A percentile compares a stretch with the other conserved stretches of the same genome.
These are phyloP conservation scores for Diplocarpon rosae DNA, from an alignment of 2,329 filamentous ascomycete genomes.

Conservation along the genomic window DNA sequence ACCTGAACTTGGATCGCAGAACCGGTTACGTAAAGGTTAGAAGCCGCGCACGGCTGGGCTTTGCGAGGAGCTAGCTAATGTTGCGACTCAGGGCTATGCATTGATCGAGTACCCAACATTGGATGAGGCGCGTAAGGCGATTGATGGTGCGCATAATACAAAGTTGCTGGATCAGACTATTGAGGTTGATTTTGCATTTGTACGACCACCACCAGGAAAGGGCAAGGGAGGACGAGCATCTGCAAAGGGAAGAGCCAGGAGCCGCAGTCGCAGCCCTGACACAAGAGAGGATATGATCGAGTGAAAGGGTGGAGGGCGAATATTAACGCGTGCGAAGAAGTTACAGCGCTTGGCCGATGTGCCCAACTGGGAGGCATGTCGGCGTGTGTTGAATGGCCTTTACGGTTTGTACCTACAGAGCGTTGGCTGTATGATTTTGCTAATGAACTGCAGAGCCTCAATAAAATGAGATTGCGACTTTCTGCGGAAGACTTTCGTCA, in stretches of 20 bases:
- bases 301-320: not conserved
- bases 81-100: slow-evolving; percentile 56
- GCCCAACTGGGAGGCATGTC: slow-evolving; percentile 16
- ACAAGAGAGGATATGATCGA: slow-evolving; percentile 22
- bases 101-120: slow-evolving; percentile 76
- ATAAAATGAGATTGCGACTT: slow-evolving; percentile 4
- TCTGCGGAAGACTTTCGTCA: not conserved
- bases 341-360: slow-evolving; percentile 16
- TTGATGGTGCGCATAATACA: slow-evolving; percentile 65
- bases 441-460: slow-evolving; percentile 6
- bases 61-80: slow-evolving; percentile 1
- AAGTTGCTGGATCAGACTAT: slow-evolving; percentile 76
- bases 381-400: slow-evolving; percentile 15
- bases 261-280: slow-evolving; percentile 26
- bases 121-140: slow-evolving; percentile 69
- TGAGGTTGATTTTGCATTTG: slow-evolving; percentile 75
- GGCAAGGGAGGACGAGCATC: slow-evolving; percentile 28
- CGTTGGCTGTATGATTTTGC: not conserved
- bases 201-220: slow-evolving; percentile 62
- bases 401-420: slow-evolving; percentile 28
- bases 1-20: slow-evolving; percentile 70
- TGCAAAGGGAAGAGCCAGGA: slow-evolving; percentile 26
- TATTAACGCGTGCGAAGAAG: not conserved
- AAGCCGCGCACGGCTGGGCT: slow-evolving; percentile 4
- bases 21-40: slow-evolving; percentile 78